A percentile compares a stretch with the other conserved stretches of the same genome.
Evolutionary conservation across 2,329 filamentous ascomycete species (phyloP).

Genomic region (Xylariaceae sp.): DNA sequence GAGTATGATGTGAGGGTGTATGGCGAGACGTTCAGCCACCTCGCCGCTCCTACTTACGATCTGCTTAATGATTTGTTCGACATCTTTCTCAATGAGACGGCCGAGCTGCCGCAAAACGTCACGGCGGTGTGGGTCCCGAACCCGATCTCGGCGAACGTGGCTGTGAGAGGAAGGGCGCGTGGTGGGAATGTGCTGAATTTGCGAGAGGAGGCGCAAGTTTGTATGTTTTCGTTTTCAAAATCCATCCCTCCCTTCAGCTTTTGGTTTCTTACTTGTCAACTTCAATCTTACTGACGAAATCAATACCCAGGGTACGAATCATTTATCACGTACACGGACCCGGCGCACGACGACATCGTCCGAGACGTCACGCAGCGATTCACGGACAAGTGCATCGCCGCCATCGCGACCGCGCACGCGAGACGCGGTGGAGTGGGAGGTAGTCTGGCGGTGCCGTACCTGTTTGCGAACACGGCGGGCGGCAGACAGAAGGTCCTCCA

Average conservation of each 20-base stretch:
- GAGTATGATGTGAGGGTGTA: background rate
- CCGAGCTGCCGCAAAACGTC: conserved; percentile 14
- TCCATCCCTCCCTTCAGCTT: too few relatives aligned
- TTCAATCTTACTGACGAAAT: conserved; percentile 1
- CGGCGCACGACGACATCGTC: conserved; percentile 15
- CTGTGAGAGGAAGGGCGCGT: conserved; percentile 14
- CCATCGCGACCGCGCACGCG: too few relatives aligned
- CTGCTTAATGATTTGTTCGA: conserved; percentile 17
- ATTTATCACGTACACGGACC: conserved; percentile 17
- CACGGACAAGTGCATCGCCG: conserved; percentile 15
- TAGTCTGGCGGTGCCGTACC: conserved; percentile 14
- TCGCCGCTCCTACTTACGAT: conserved; percentile 6
- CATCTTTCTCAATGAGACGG: conserved; percentile 17
- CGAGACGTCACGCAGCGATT: conserved; percentile 11
- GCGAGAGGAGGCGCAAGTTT: conserved; percentile 17
- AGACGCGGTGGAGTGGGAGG: too few relatives aligned
- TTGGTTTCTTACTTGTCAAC: too few relatives aligned
- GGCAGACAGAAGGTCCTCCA: conserved; percentile 14
- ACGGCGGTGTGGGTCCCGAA: conserved; percentile 20
- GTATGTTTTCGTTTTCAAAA: conserved; percentile 11
- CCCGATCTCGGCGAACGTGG: conserved; percentile 17
- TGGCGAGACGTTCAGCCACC: conserved; percentile 17
- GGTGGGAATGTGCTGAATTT: conserved; percentile 19
- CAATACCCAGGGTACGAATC: conserved; percentile 19
- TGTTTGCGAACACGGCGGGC: conserved; percentile 19